phyloP scores from a whole-genome alignment of 306 rosid species.

The Citrullus mucosospermus region DNA sequence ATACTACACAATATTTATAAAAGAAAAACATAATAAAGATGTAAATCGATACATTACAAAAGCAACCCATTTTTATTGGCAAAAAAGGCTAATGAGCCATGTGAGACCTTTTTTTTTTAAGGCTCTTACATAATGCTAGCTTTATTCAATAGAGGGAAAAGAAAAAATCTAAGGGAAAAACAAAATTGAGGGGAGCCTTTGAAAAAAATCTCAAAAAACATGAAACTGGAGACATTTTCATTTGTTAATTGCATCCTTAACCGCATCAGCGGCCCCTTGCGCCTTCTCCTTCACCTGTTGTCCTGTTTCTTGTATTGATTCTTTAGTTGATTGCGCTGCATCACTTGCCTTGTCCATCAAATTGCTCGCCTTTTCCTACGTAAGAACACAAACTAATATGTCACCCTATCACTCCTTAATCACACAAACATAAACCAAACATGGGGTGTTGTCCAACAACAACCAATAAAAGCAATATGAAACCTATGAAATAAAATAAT shows the following conservation, averaged over 20 bases:
- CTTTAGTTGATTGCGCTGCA: slow-evolving; percentile 46
- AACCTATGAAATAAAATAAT: too few species aligned
- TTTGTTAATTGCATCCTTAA: slow-evolving; percentile 48
- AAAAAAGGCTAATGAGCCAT: not conserved
- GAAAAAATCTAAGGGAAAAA: not conserved
- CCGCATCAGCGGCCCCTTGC: slow-evolving; percentile 51
- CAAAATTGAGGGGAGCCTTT: not conserved
- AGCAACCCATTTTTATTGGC: too few species aligned
- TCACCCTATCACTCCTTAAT: too few species aligned
- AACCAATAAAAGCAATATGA: too few species aligned
- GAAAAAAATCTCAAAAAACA: not conserved
- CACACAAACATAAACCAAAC: too few species aligned
- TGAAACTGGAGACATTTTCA: not conserved
- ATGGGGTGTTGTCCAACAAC: too few species aligned
- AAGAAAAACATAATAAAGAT: too few species aligned
- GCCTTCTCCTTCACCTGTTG: slow-evolving; percentile 34
- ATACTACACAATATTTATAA: too few species aligned
- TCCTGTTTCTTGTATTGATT: slow-evolving; percentile 37
- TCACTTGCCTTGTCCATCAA: slow-evolving; percentile 39
- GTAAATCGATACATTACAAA: too few species aligned
- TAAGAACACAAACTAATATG: not conserved
- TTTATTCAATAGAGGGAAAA: not conserved
- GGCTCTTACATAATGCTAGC: not conserved
- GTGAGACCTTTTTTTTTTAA: not conserved
- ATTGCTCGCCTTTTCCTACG: slow-evolving; percentile 41